Percentiles rank a stretch among this genome's conserved stretches.
Conservation (phyloP, 179 eudicot genomes). For the Silene coronaria region DNA sequence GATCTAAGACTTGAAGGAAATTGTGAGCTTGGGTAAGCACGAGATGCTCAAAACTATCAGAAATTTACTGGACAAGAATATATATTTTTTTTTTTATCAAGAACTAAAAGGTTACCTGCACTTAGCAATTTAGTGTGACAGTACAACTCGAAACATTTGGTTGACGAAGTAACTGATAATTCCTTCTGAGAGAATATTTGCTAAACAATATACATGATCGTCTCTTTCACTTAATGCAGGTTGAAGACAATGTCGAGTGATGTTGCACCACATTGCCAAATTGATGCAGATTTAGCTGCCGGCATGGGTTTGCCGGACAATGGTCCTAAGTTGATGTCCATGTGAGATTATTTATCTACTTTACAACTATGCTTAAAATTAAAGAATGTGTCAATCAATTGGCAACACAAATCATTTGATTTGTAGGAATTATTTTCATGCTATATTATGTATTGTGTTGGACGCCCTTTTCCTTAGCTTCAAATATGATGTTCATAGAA, state of each 20-base stretch:
- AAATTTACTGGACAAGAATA: too few relatives aligned
- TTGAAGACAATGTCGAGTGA: constrained; percentile 18
- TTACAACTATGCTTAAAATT: not conserved
- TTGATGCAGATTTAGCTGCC: constrained; percentile 21
- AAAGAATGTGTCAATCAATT: not conserved
- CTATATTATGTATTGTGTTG: not conserved
- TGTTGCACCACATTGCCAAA: constrained; percentile 21
- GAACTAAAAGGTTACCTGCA: too few relatives aligned
- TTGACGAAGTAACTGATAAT: too few relatives aligned
- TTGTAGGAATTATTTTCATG: not conserved
- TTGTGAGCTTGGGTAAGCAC: too few relatives aligned
- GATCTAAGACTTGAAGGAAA: too few relatives aligned
- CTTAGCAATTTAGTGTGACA: too few relatives aligned
- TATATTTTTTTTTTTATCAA: too few relatives aligned
- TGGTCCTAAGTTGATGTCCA: constrained; percentile 23
- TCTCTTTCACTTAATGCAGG: constrained; percentile 1
- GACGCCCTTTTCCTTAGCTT: not conserved
- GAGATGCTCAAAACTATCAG: too few relatives aligned
- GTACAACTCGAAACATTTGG: too few relatives aligned
- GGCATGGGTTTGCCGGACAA: constrained; percentile 21
- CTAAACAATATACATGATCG: too few relatives aligned
- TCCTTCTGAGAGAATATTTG: too few relatives aligned
- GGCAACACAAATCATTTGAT: too few relatives aligned
- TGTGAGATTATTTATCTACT: not conserved
- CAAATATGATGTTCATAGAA: not conserved